phyloP scores from a whole-genome alignment of 768 basidiomycete genomes.

The Boletus barrowsii region DNA sequence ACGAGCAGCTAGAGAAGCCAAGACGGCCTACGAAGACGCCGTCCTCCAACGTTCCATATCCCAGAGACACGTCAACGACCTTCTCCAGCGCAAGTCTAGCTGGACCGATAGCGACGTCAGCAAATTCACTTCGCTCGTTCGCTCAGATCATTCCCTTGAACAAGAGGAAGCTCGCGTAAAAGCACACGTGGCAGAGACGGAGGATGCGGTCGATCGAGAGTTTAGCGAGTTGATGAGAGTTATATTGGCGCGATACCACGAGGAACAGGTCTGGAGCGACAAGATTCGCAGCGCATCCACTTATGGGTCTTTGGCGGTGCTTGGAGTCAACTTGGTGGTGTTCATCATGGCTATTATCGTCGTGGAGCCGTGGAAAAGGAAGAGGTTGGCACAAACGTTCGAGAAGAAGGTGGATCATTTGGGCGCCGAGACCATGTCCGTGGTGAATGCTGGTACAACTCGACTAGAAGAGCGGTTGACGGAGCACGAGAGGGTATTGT shows the following conservation, averaged over 20 bases:
- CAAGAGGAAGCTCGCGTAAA: constrained; percentile 76
- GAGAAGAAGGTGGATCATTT: constrained; percentile 76
- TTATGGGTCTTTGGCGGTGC: constrained; percentile 82
- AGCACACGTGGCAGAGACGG: constrained; percentile 58
- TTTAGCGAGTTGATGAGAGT: constrained; percentile 85
- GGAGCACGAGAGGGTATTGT: constrained; percentile 41
- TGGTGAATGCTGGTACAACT: constrained; percentile 47
- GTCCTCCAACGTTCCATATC: constrained; percentile 79
- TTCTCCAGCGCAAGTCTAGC: constrained; percentile 87
- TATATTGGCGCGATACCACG: constrained; percentile 92
- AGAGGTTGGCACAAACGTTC: constrained; percentile 81
- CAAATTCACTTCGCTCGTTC: constrained; percentile 86
- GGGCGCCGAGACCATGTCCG: constrained; percentile 36
- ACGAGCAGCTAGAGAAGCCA: constrained; percentile 65
- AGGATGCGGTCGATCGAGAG: constrained; percentile 79
- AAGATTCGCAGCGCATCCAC: constrained; percentile 96
- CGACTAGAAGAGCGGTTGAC: constrained; percentile 48
- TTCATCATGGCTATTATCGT: constrained; percentile 87
- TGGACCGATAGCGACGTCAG: constrained; percentile 90
- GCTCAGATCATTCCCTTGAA: constrained; percentile 85
- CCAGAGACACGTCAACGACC: constrained; percentile 94
- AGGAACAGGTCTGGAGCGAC: constrained; percentile 99
- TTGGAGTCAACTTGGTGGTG: constrained; percentile 85
- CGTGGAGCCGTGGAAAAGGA: constrained; percentile 96
- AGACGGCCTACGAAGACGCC: constrained; percentile 71